Evolutionary conservation across 176 grass and related monocot genomes (phyloP), one percentile per base, ranked within the genome.

Genomic region (Cenchrus purpureus): DNA sequence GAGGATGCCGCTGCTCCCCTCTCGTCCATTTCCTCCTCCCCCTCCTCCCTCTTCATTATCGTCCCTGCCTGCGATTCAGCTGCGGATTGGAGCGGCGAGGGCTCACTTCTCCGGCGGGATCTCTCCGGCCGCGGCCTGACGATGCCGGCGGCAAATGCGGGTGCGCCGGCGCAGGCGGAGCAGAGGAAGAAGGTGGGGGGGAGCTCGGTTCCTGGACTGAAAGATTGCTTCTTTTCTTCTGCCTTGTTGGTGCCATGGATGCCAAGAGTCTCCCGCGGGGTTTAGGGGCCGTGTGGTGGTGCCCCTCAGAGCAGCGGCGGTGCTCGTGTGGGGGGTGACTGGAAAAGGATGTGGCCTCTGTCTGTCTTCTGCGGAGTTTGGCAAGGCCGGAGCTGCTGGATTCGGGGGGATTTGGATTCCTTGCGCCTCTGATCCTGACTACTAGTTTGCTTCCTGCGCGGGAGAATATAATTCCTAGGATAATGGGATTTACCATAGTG

Each of bases 101-200:
- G 17, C 34, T 22, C 25, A 7, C 12, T 29, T 86, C 42, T 50
- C 48, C 43, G 44, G 62, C 77, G 73, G 57, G 48, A 40, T 54
- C 68, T 52, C 45, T 16, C 61, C 52, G 74, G 84, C 60, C 46
- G 45, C 76, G 34, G 59, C 5, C 20, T 45, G 20, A 73, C 59
- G 59, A 83, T 87, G 89, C 89, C 85, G n/a, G 80, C 76, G 81
- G 89, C 80, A 69, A 91, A 91, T 91, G 89, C 80, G 12, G 89
- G 62, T 84, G 68, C 69, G 31, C 8, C 15, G 57, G 79, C 64
- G 73, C 65, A 19, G 37, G 64, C 57, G 62, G 71, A 76, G 77
- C 83, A 87, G 88, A 74, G 88, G 29, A 87, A 58, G 59, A 90
- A 90, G 88, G 83, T 85, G 84, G 84, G 81, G 84, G 81, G 50